A percentile compares a stretch with the other conserved stretches of the same genome.
These are phyloP conservation scores for Kodamaea restingae DNA, from an alignment of 805 yeast species.

Conservation along the genomic window DNA sequence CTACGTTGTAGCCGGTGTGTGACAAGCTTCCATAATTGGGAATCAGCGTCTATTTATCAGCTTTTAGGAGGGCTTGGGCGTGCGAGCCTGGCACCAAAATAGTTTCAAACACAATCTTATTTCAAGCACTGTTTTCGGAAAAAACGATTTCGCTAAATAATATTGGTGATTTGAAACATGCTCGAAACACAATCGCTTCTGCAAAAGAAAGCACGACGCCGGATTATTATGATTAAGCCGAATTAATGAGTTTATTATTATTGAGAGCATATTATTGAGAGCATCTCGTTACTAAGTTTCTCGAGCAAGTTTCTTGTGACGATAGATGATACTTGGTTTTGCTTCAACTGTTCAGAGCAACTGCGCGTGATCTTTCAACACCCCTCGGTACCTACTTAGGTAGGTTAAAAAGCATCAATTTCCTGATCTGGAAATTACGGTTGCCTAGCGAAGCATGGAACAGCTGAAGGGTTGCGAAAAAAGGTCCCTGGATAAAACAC, in stretches of 20 bases:
- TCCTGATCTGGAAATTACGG: neutral
- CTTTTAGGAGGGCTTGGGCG: neutral
- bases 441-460: neutral
- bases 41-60: neutral
- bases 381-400: no score
- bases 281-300: no score
- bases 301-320: no score
- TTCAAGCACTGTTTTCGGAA: neutral
- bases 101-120: neutral
- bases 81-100: neutral
- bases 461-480: neutral
- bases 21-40: neutral
- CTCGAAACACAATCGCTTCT: no score
- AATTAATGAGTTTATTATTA: no score
- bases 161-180: neutral
- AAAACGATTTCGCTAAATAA: neutral
- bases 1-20: neutral
- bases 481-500: neutral
- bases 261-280: no score
- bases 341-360: no score
- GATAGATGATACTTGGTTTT: no score
- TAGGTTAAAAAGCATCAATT: neutral
- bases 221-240: no score
- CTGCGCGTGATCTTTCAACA: no score
- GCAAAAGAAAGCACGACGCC: no score